These are phyloP conservation scores for Rhododendron williamsianum DNA, from an alignment of 148 eudicot genomes.

Conservation along the genomic window DNA sequence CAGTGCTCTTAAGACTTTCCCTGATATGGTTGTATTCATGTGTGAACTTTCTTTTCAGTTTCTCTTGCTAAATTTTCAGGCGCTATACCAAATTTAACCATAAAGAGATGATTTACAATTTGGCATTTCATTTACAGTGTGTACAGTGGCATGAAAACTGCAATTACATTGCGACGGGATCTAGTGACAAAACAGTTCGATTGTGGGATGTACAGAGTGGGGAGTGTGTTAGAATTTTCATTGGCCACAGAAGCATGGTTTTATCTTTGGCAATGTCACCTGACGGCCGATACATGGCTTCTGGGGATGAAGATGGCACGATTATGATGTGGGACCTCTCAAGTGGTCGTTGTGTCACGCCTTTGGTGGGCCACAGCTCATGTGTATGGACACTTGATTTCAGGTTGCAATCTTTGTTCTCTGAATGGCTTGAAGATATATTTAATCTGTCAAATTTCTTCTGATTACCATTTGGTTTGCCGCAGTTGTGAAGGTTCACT, in stretches of 20 bases:
- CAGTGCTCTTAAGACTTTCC: neutral
- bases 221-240: slow-evolving; percentile 86
- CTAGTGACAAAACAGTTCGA: slow-evolving; percentile 96
- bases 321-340: slow-evolving; percentile 99
- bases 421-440: neutral
- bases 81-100: neutral
- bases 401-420: slow-evolving; percentile 38
- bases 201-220: slow-evolving; percentile 96
- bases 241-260: slow-evolving; percentile 92
- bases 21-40: neutral
- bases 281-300: slow-evolving; percentile 97
- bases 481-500: slow-evolving; percentile 92
- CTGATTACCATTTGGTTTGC: neutral
- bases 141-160: slow-evolving; percentile 97
- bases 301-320: slow-evolving; percentile 97
- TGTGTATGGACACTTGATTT: slow-evolving; percentile 95
- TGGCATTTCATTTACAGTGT: slow-evolving; percentile 43
- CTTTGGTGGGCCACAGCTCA: slow-evolving; percentile 89
- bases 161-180: slow-evolving; percentile 98
- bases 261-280: slow-evolving; percentile 96
- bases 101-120: neutral
- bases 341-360: slow-evolving; percentile 83
- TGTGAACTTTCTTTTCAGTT: neutral
- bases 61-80: neutral
- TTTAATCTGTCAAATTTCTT: neutral